These are phyloP conservation scores for Handroanthus guayacan DNA, from an alignment of 257 asterid species.

Conservation along the genomic window DNA sequence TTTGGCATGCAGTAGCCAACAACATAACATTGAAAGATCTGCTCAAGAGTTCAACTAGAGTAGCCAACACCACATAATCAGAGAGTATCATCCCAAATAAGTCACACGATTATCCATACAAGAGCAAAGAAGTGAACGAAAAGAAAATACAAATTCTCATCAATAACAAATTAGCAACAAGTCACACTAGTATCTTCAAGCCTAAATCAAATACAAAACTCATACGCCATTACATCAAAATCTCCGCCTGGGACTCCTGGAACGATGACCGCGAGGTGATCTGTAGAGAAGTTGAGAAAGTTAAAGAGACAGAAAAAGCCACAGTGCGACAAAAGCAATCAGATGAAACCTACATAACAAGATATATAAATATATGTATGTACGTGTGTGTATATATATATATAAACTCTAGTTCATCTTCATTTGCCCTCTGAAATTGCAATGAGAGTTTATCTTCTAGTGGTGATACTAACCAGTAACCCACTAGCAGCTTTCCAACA, in stretches of 20 bases:
- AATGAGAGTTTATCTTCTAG: no score
- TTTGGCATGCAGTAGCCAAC: not conserved
- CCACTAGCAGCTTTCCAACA: not conserved
- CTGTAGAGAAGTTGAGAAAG: constrained; percentile 47
- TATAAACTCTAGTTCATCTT: no score
- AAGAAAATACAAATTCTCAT: constrained; percentile 14
- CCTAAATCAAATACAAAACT: constrained; percentile 36
- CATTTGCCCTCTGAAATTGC: no score
- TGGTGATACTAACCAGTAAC: not conserved
- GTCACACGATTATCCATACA: constrained; percentile 30
- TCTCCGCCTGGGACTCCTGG: constrained; percentile 94
- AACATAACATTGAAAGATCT: constrained; percentile 16
- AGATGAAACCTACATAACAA: not conserved
- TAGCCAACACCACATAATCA: constrained; percentile 16
- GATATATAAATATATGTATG: not conserved
- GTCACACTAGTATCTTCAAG: constrained; percentile 38
- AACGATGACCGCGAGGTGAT: constrained; percentile 87
- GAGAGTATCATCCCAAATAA: constrained; percentile 28
- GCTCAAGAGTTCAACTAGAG: constrained; percentile 26
- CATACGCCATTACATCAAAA: constrained; percentile 43
- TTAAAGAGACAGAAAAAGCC: not conserved
- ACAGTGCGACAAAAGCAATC: not conserved
- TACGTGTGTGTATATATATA: no score
- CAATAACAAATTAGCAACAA: constrained; percentile 31
- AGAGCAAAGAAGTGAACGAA: constrained; percentile 5